These are phyloP conservation scores for Boletus vermiculosoides DNA, from an alignment of 768 basidiomycete species.

Conservation along the genomic window DNA sequence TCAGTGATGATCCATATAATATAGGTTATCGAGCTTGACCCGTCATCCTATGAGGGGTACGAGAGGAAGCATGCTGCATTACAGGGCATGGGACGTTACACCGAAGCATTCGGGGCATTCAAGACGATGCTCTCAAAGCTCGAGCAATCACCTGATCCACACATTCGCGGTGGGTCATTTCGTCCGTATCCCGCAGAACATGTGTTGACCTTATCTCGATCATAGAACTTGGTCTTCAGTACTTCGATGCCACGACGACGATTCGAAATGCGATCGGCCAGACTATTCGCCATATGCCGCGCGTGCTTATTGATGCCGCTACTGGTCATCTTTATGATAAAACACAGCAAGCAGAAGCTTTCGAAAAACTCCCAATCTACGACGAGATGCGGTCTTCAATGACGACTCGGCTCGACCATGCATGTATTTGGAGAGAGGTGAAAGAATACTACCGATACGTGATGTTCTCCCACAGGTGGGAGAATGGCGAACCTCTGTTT, in stretches of 20 bases:
- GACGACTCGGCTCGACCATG: not conserved
- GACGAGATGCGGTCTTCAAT: constrained; percentile 6
- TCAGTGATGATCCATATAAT: not conserved
- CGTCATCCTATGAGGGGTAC: not conserved
- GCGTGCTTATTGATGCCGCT: constrained; percentile 1
- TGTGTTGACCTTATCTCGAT: not conserved
- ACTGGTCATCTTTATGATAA: constrained; percentile 13
- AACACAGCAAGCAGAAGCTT: constrained; percentile 6
- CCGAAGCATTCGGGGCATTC: not conserved
- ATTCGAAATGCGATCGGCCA: not conserved
- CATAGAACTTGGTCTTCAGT: constrained; percentile 3
- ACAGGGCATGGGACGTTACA: not conserved
- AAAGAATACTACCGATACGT: constrained; percentile 9
- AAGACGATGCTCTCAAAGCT: constrained; percentile 1
- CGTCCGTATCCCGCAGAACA: not conserved
- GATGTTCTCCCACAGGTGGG: constrained; percentile 14
- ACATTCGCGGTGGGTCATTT: not conserved
- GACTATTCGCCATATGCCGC: not conserved
- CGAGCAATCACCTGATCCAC: not conserved
- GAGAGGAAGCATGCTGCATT: constrained; percentile 3
- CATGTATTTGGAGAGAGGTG: constrained; percentile 6
- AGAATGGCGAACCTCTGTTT: constrained; percentile 1
- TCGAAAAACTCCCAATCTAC: constrained; percentile 4
- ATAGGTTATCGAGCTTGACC: constrained; percentile 8
- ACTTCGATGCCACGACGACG: not conserved